phyloP scores from a whole-genome alignment of 2,329 filamentous ascomycete genomes.

The Fusarium buharicum region DNA sequence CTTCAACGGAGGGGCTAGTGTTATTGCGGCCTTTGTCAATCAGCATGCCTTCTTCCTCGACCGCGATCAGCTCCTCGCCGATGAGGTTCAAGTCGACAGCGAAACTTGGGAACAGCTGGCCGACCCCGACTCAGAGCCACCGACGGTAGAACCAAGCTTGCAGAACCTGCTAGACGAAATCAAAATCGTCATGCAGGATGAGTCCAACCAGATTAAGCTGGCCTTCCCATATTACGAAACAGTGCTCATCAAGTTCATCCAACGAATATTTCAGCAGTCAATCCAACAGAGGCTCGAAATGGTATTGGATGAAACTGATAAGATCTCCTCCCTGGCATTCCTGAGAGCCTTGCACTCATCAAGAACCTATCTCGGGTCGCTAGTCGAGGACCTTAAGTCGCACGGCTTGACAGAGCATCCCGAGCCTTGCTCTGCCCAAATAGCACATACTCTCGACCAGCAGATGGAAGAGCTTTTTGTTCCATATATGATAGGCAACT shows the following conservation, averaged over 20 bases:
- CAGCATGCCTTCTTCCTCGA: constrained; percentile 99
- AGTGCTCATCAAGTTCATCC: constrained; percentile 90
- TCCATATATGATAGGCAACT: constrained; percentile 74
- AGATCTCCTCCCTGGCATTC: constrained; percentile 91
- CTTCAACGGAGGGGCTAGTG: constrained; percentile 94
- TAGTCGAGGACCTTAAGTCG: constrained; percentile 92
- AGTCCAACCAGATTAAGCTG: constrained; percentile 95
- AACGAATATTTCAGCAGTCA: constrained; percentile 96
- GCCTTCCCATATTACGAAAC: constrained; percentile 97
- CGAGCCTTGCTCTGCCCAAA: constrained; percentile 87
- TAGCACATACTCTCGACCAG: constrained; percentile 77
- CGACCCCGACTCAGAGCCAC: constrained; percentile 91
- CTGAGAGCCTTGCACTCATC: constrained; percentile 91
- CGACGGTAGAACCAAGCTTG: constrained; percentile 89
- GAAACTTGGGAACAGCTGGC: constrained; percentile 91
- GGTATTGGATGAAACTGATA: constrained; percentile 93
- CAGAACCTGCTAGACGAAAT: constrained; percentile 95
- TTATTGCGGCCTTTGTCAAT: constrained; percentile 96
- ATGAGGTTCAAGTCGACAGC: constrained; percentile 80
- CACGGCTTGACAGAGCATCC: constrained; percentile 96
- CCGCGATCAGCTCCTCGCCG: constrained; percentile 87
- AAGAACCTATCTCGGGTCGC: constrained; percentile 83
- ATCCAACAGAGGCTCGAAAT: constrained; percentile 96
- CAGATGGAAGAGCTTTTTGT: constrained; percentile 82
- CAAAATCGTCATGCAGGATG: constrained; percentile 93